Percentiles rank a stretch among this genome's conserved stretches.
Conservation (phyloP, 805 yeast species). For the Naumovozyma castellii region DNA sequence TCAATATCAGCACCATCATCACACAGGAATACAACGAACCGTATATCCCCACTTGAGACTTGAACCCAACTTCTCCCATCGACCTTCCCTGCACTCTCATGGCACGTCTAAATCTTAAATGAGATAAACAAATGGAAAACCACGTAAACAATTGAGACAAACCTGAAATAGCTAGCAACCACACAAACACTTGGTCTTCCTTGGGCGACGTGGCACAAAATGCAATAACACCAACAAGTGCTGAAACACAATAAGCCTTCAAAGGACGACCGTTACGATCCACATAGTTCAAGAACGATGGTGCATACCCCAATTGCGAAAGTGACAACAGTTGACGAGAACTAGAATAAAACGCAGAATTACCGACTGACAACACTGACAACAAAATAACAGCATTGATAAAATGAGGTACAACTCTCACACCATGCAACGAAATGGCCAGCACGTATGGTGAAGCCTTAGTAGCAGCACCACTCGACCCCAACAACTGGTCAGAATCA, state of each 20-base stretch:
- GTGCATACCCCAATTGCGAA: constrained; percentile 66
- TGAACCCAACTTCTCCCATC: constrained; percentile 42
- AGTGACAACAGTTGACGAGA: constrained; percentile 63
- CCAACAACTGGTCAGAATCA: constrained; percentile 35
- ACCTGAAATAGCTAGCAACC: constrained; percentile 57
- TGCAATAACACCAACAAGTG: constrained; percentile 49
- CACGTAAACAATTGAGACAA: constrained; percentile 56
- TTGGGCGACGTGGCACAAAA: constrained; percentile 58
- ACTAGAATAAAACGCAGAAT: constrained; percentile 62
- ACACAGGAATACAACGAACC: constrained; percentile 46
- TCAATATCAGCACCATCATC: constrained; percentile 41
- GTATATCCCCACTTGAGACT: constrained; percentile 41
- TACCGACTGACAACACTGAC: constrained; percentile 68
- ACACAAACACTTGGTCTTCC: constrained; percentile 48
- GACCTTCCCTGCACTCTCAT: constrained; percentile 45
- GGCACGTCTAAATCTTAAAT: constrained; percentile 51
- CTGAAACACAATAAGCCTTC: constrained; percentile 42
- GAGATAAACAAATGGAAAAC: constrained; percentile 47
- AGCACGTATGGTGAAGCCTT: constrained; percentile 64
- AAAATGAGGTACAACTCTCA: constrained; percentile 57
- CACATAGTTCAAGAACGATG: constrained; percentile 42
- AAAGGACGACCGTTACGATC: constrained; percentile 58
- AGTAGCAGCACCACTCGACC: constrained; percentile 35
- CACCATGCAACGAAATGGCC: constrained; percentile 51
- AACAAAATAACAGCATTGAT: constrained; percentile 65